Conservation (phyloP, 2,329 filamentous ascomycete genomes). For the Fusarium equiseti region DNA sequence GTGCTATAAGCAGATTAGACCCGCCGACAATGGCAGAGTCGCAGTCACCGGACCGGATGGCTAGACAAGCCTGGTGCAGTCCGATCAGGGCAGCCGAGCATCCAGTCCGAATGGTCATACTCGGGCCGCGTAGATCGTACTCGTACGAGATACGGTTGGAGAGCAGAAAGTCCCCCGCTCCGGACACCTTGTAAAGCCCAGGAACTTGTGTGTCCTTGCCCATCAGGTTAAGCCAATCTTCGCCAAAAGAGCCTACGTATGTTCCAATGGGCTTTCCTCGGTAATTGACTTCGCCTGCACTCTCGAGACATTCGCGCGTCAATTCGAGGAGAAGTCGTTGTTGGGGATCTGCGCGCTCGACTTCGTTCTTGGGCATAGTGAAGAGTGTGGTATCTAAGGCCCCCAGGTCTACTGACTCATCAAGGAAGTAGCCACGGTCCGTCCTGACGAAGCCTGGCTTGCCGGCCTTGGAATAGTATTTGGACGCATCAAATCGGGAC, state of each 20-base stretch:
- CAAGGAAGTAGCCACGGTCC: conserved; percentile 49
- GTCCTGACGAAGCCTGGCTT: conserved; percentile 39
- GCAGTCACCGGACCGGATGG: conserved; percentile 47
- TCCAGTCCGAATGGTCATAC: conserved; percentile 52
- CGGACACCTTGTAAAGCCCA: conserved; percentile 9
- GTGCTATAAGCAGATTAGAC: conserved; percentile 50
- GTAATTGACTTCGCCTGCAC: conserved; percentile 47
- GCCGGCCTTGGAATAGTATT: conserved; percentile 27
- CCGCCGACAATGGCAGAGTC: conserved; percentile 51
- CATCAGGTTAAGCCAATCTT: conserved; percentile 47
- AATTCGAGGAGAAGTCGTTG: conserved; percentile 54
- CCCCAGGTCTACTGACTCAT: conserved; percentile 44
- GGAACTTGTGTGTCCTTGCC: conserved; percentile 8
- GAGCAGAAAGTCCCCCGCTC: conserved; percentile 44
- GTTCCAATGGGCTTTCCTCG: conserved; percentile 5
- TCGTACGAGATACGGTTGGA: conserved; percentile 50
- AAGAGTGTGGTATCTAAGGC: conserved; percentile 42
- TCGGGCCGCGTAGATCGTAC: conserved; percentile 62
- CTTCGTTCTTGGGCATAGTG: conserved; percentile 9
- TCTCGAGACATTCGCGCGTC: conserved; percentile 52
- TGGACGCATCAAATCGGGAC: conserved; percentile 40
- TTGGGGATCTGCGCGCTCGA: conserved; percentile 53
- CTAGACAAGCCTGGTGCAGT: conserved; percentile 51
- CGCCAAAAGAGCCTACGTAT: conserved; percentile 48
- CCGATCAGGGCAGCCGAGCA: conserved; percentile 52